phyloP scores from a whole-genome alignment of 257 asterid genomes.

The Ocimum tenuiflorum region DNA sequence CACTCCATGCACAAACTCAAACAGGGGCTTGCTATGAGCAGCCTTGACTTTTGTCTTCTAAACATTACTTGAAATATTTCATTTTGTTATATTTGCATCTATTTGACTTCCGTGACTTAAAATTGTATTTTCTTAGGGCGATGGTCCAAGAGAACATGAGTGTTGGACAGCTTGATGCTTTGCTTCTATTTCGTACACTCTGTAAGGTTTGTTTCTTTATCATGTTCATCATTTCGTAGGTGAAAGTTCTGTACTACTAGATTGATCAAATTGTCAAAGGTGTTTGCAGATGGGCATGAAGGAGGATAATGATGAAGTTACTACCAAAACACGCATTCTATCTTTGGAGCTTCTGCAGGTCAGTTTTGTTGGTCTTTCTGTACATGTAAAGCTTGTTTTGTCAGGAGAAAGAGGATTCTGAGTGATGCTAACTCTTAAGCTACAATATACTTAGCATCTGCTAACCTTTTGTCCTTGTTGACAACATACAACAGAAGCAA shows the following conservation, averaged over 20 bases:
- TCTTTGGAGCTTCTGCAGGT: slow-evolving; percentile 99
- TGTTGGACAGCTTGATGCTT: slow-evolving; percentile 82
- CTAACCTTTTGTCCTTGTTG: slow-evolving; percentile 3
- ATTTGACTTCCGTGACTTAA: slow-evolving; percentile 24
- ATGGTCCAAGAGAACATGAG: slow-evolving; percentile 59
- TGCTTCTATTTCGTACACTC: slow-evolving; percentile 91
- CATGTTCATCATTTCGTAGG: slow-evolving; percentile 13
- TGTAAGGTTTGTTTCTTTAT: slow-evolving; percentile 74
- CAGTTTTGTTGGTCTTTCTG: slow-evolving; percentile 19
- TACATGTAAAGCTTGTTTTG: slow-evolving; percentile 14
- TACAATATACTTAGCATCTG: slow-evolving; percentile 2
- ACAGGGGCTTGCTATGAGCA: slow-evolving; percentile 15
- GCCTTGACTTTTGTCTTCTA: slow-evolving; percentile 14
- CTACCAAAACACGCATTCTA: slow-evolving; percentile 78
- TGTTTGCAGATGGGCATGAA: slow-evolving; percentile 93
- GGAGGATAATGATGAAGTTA: slow-evolving; percentile 90
- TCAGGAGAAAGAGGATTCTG: slow-evolving; percentile 7
- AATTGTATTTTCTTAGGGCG: slow-evolving; percentile 48
- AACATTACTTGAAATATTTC: slow-evolving; percentile 7
- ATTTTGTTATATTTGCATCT: slow-evolving; percentile 13
- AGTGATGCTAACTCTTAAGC: not conserved
- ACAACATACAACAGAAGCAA: too few relatives aligned
- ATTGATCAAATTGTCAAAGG: slow-evolving; percentile 23
- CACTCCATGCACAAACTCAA: slow-evolving; percentile 1
- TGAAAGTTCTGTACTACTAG: slow-evolving; percentile 19